Base-by-base conservation (phyloP, 179 eudicot genomes). In the Drosera spatulata region DNA sequence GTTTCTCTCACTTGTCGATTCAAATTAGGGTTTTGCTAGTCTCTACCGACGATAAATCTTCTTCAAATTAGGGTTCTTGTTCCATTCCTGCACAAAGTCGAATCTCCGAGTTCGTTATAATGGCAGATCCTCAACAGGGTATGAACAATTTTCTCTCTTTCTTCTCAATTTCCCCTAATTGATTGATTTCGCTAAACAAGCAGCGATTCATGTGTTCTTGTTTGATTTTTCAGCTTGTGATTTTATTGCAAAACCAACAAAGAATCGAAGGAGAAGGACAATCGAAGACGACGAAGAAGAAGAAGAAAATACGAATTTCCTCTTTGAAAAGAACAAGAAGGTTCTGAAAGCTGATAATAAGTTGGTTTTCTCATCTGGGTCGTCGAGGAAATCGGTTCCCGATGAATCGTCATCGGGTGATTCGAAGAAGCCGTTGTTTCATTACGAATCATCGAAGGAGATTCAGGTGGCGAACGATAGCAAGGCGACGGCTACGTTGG, bases 141-240 rank as follows among this genome's bases (percentile, higher is more conserved):
- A n/a, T n/a, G n/a, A n/a, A n/a, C n/a, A n/a, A n/a, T n/a, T n/a
- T n/a, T n/a, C n/a, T n/a, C n/a, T n/a, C n/a, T n/a, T n/a, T n/a
- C n/a, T n/a, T n/a, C n/a, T n/a, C n/a, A n/a, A n/a, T n/a, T n/a
- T n/a, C n/a, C n/a, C n/a, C n/a, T n/a, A n/a, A n/a, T n/a, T n/a
- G n/a, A n/a, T n/a, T n/a, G n/a, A n/a, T n/a, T n/a, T n/a, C n/a
- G n/a, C n/a, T n/a, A n/a, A n/a, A n/a, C n/a, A n/a, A n/a, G n/a
- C n/a, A n/a, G n/a, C n/a, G n/a, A n/a, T n/a, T n/a, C n/a, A n/a
- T n/a, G n/a, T n/a, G n/a, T n/a, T n/a, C n/a, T n/a, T n/a, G n/a
- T n/a, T n/a, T n/a, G n/a, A n/a, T n/a, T n/a, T n/a, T n/a, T n/a
- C 85, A 91, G 99, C 86, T 1, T 86, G 95, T 76, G 89, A 73